Conservation (phyloP, 163 green algal species). For the Scenedesmus sp. region DNA sequence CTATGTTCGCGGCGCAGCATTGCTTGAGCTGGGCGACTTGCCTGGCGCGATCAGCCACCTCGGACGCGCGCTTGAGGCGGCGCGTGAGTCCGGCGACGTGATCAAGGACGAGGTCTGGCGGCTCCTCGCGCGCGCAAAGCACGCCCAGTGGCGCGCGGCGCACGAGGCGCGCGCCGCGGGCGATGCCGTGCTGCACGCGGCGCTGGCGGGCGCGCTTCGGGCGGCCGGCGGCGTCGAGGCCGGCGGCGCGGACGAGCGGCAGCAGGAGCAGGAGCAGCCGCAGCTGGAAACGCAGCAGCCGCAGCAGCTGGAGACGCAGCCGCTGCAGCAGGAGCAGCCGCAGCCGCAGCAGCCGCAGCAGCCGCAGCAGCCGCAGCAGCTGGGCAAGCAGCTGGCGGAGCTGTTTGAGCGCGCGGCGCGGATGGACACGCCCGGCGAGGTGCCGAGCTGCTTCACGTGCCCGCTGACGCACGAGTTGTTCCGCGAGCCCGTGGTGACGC, state of each 20-base stretch:
- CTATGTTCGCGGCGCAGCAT: conserved; percentile 56
- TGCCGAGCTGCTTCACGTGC: conserved; percentile 50
- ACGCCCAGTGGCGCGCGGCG: conserved; percentile 57
- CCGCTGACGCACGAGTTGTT: conserved; percentile 81
- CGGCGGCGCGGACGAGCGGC: conserved; percentile 9
- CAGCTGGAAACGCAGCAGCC: neutral
- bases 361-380: neutral
- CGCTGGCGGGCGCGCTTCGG: conserved; percentile 13
- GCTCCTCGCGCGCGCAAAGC: conserved; percentile 64
- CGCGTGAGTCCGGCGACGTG: conserved; percentile 43
- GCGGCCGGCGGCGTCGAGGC: too few species aligned
- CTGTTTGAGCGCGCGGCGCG: conserved; percentile 32
- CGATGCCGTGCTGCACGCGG: conserved; percentile 8
- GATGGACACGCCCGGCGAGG: conserved; percentile 3
- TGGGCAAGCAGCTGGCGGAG: neutral
- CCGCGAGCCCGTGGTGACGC: conserved; percentile 73
- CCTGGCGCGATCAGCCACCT: conserved; percentile 18
- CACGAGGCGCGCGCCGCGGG: neutral
- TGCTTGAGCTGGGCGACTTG: conserved; percentile 33
- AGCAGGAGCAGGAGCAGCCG: neutral
- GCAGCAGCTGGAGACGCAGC: neutral
- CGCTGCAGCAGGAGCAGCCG: neutral
- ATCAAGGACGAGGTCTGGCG: conserved; percentile 72
- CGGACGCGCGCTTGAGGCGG: conserved; percentile 57
- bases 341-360: neutral